Evolutionary conservation across 2,329 filamentous ascomycete species (phyloP).

Genomic region (Coniochaeta sp.): DNA sequence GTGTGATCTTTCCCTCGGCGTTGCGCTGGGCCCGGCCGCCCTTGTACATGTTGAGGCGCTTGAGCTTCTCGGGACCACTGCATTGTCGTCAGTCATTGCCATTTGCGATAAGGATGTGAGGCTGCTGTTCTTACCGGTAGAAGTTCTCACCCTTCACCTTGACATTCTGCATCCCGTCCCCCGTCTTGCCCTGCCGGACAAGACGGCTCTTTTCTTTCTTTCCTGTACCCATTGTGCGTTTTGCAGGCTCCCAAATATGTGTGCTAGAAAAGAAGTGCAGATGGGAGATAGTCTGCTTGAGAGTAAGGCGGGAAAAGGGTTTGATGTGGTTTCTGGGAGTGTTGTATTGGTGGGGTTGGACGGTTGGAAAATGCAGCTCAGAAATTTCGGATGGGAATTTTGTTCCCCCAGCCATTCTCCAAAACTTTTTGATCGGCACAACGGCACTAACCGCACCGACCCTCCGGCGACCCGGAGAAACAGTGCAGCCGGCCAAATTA

Average conservation of each 20-base stretch:
- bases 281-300: neutral
- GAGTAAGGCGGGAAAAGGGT: neutral
- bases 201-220: constrained; percentile 88
- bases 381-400: neutral
- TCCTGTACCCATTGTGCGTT: constrained; percentile 64
- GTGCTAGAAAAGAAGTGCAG: constrained; percentile 16
- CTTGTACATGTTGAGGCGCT: constrained; percentile 83
- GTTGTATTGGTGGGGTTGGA: neutral
- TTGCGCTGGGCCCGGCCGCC: constrained; percentile 80
- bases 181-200: constrained; percentile 75
- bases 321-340: no score
- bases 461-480: neutral
- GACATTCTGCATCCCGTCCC: constrained; percentile 86
- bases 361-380: constrained; percentile 3
- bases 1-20: constrained; percentile 70
- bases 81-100: constrained; percentile 1
- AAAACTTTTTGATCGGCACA: constrained; percentile 1
- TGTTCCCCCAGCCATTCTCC: neutral
- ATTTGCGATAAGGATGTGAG: neutral
- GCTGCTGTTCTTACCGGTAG: constrained; percentile 51
- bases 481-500: neutral
- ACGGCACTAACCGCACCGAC: neutral
- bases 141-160: constrained; percentile 97
- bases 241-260: constrained; percentile 10
- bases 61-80: constrained; percentile 74